Evolutionary conservation across 2,329 filamentous ascomycete species (phyloP).

Genomic region (Scedosporium aurantiacum): DNA sequence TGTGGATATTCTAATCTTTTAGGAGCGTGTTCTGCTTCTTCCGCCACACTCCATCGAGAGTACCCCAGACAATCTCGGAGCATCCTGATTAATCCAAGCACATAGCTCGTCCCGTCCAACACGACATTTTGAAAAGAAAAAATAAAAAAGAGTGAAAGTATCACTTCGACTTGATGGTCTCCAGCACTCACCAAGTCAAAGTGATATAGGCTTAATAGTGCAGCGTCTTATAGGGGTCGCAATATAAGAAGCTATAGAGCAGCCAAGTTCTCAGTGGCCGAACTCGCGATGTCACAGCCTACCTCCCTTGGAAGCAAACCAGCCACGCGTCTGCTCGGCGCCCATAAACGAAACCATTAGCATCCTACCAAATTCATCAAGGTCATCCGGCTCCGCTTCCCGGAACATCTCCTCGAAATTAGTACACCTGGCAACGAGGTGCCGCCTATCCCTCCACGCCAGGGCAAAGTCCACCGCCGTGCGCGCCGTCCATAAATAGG

Average conservation of each 20-base stretch:
- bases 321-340: constrained; percentile 8
- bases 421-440: constrained; percentile 22
- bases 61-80: too few species aligned
- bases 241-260: not conserved
- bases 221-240: not conserved
- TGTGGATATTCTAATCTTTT: too few species aligned
- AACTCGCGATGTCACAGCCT: not conserved
- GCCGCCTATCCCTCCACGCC: constrained; percentile 22
- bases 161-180: not conserved
- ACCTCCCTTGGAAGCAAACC: constrained; percentile 8
- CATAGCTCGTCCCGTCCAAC: too few species aligned
- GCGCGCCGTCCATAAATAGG: constrained; percentile 25
- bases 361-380: constrained; percentile 31
- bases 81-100: too few species aligned
- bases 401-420: constrained; percentile 17
- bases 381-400: constrained; percentile 27
- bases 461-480: constrained; percentile 24
- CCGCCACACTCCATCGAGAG: too few species aligned
- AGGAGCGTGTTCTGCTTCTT: too few species aligned
- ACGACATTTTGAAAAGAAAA: too few species aligned
- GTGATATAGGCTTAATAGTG: not conserved
- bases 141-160: too few species aligned
- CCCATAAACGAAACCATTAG: constrained; percentile 5
- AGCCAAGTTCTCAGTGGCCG: not conserved
- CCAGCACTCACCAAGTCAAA: not conserved